Evolutionary conservation across 441 rosid species (phyloP).

Genomic region (Corymbia calophylla): DNA sequence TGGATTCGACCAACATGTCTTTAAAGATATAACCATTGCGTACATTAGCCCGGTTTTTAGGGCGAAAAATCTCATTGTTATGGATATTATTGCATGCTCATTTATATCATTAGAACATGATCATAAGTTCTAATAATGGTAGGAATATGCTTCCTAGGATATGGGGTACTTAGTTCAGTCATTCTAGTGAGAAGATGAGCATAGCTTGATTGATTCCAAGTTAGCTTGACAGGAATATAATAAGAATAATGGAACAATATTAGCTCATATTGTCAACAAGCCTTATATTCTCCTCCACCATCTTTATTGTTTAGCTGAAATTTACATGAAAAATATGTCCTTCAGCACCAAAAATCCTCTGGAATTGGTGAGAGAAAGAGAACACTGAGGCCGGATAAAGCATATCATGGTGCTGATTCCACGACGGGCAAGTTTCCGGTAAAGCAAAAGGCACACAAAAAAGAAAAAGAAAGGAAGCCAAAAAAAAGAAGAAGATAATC

Average conservation of each 20-base stretch:
- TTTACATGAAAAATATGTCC: neutral
- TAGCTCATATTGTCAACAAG: neutral
- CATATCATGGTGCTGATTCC: neutral
- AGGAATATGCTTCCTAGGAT: neutral
- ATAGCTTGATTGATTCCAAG: neutral
- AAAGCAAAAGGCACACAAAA: neutral
- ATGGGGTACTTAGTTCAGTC: neutral
- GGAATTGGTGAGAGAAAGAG: neutral
- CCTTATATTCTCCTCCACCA: neutral
- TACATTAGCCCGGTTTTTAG: neutral
- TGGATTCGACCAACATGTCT: neutral
- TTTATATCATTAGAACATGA: neutral
- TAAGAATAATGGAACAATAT: neutral
- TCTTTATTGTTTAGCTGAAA: neutral
- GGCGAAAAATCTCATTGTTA: neutral
- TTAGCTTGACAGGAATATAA: neutral
- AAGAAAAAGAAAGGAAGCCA: neutral
- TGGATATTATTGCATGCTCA: neutral
- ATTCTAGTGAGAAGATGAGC: neutral
- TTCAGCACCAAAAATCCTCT: neutral
- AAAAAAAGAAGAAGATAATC: neutral
- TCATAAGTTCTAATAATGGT: neutral
- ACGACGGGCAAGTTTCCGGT: constrained; percentile 10
- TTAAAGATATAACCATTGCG: neutral
- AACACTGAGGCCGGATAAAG: neutral